Evolutionary conservation across 305 asterid genomes (phyloP), one percentile per base, ranked within the genome.

Genomic region (Ilex paraguariensis): DNA sequence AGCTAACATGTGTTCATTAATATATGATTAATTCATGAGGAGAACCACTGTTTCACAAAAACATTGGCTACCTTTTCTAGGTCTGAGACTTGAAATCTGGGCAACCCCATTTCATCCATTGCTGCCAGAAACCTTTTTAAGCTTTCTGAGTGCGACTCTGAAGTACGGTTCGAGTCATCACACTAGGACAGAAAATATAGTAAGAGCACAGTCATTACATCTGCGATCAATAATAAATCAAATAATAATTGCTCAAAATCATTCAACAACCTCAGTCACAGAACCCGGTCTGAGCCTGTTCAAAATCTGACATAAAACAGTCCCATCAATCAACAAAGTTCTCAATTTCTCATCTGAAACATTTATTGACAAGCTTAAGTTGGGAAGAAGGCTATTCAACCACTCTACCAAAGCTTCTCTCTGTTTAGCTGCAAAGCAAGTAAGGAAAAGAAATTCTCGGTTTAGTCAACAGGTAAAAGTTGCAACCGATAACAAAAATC

Each of bases 331-430:
- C 68, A 93, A 80, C 68, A 84, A 61, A 3, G 71, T 68, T 64
- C 85, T 81, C 46, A 93, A 61, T 64, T 93, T 95, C 62, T 87
- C 91, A 32, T 93, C 97, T 5, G 96, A 87, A 75, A 87, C 83
- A 66, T 83, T 80, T 70, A 76, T 63, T 9, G 96, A 80, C 70
- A 90, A 68, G 51, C 66, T 68, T 70, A 73, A 52, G 66, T 88
- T 73, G 9, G 91, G 94, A 63, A 93, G 88, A 70, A 86, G 48
- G 52, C 75, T 60, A 65, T 83, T 86, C 60, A 93, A 60, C 99
- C 99, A 93, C 73, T 81, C 92, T 21, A 93, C 63, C 80, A 87
- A 68, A 63, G 59, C 61, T 46, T 84, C 75, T 54, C 95, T 69
- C 53, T 69, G 91, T 76, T 81, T 87, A 30, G 77, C 96, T 90